A percentile compares a stretch with the other conserved stretches of the same genome.
phyloP scores from a whole-genome alignment of 2,329 filamentous ascomycete genomes.

The Ceratocystis lukuohia region DNA sequence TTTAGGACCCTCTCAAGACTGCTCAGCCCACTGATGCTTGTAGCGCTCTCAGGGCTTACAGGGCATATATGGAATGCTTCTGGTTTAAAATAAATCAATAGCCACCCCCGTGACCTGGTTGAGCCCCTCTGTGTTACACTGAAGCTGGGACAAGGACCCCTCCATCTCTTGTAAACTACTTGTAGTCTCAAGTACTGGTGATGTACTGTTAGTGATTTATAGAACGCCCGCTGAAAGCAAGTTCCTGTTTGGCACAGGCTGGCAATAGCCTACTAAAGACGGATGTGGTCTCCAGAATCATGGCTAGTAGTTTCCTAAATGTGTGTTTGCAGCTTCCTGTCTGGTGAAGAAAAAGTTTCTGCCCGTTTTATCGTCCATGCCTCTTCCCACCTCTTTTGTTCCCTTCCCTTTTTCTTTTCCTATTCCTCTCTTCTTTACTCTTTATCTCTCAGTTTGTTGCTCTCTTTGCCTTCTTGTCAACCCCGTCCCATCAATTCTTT shows the following conservation, averaged over 20 bases:
- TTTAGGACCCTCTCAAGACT: not conserved
- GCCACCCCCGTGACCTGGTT: not conserved
- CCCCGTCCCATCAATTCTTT: not conserved
- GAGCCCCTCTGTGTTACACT: not conserved
- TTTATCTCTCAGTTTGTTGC: not conserved
- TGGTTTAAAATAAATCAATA: not conserved
- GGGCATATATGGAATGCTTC: no score
- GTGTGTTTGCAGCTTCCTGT: not conserved
- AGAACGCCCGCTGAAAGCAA: not conserved
- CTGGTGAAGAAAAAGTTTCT: slow-evolving; percentile 10
- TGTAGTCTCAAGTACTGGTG: not conserved
- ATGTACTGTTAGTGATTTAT: not conserved
- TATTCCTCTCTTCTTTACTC: slow-evolving; percentile 6
- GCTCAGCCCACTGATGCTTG: not conserved
- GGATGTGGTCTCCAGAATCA: not conserved
- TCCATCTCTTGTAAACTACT: not conserved
- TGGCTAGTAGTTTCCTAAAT: not conserved
- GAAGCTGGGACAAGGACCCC: not conserved
- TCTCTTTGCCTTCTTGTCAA: not conserved
- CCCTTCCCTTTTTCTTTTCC: slow-evolving; percentile 3
- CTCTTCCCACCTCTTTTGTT: not conserved
- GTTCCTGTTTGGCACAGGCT: no score
- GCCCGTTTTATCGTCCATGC: not conserved
- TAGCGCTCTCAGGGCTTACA: not conserved
- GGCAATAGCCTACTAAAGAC: no score